Evolutionary conservation across 768 basidiomycete genomes (phyloP).

Genomic region (Cystobasidiopsis lactophilus): DNA sequence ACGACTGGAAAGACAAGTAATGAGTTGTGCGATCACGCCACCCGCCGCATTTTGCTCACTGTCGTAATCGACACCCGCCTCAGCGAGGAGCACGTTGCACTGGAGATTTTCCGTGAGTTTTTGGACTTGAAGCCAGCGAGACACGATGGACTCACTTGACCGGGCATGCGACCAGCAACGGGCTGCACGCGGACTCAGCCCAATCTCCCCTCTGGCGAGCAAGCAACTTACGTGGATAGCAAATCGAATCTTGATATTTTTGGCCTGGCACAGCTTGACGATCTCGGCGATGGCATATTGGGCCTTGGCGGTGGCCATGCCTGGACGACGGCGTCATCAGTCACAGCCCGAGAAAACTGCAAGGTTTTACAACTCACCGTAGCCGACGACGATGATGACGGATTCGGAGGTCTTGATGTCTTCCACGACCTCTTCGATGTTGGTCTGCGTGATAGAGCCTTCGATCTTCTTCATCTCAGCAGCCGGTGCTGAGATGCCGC

Average conservation of each 20-base stretch:
- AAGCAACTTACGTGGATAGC: conserved; percentile 27
- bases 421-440: conserved; percentile 59
- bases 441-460: conserved; percentile 54
- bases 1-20: conserved; percentile 49
- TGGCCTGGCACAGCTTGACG: conserved; percentile 44
- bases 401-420: conserved; percentile 54
- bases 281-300: conserved; percentile 58
- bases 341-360: not conserved
- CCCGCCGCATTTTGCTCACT: not conserved
- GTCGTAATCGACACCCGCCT: conserved; percentile 41
- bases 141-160: no score
- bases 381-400: conserved; percentile 37
- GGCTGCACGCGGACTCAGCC: conserved; percentile 30
- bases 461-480: conserved; percentile 50
- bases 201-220: no score
- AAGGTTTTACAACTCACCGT: not conserved
- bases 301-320: conserved; percentile 81
- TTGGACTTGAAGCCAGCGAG: no score
- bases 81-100: conserved; percentile 78
- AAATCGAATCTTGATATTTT: conserved; percentile 43
- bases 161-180: conserved; percentile 80
- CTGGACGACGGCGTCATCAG: conserved; percentile 25
- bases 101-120: no score
- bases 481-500: conserved; percentile 41
- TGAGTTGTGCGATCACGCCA: not conserved